Evolutionary conservation across 306 rosid species (phyloP), one percentile per base, ranked within the genome.

Genomic region (Rosa chinensis): DNA sequence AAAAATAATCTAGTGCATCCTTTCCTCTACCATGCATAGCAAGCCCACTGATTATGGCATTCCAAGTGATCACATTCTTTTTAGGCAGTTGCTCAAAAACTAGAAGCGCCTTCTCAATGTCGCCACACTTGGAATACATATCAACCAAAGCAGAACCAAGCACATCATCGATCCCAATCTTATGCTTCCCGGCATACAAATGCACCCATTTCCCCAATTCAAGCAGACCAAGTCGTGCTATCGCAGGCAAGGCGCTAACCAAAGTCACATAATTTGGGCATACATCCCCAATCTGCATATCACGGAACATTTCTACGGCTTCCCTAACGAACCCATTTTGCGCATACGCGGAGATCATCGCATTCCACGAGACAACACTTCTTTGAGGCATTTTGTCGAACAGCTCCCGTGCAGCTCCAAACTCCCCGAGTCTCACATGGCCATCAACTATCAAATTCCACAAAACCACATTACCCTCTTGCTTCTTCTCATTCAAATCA

Each of bases 341-440:
- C 4, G 93, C 93, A 73, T 87, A 89, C 20, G 92, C 92, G 20
- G 90, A 93, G 56, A 89, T 93, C 88, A 93, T 82, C 63, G 69
- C 90, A 79, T 93, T 93, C 94, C 97, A 93, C 3, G 93, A 93
- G 28, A 89, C 92, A 47, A 89, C 89, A 82, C 93, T 93, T 85
- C 89, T 88, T 2, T 85, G 87, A 49, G 81, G 88, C 91, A 93
- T 88, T 75, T 52, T 72, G n/a, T 91, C 90, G 56, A 88, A 93
- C 88, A 91, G 16, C 1, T 59, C 75, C 77, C 87, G 73, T 13
- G 94, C 97, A 59, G 77, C 85, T 40, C 44, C 37, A 55, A 89
- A 72, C 44, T 88, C 86, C 62, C 93, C 92, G 62, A 84, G 25
- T 82, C 92, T 89, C 4, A 89, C 88, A 66, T 77, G 81, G 48